Evolutionary conservation across 202 grass and related monocot species (phyloP), one percentile per base, ranked within the genome.

Genomic region (Musa balbisiana): DNA sequence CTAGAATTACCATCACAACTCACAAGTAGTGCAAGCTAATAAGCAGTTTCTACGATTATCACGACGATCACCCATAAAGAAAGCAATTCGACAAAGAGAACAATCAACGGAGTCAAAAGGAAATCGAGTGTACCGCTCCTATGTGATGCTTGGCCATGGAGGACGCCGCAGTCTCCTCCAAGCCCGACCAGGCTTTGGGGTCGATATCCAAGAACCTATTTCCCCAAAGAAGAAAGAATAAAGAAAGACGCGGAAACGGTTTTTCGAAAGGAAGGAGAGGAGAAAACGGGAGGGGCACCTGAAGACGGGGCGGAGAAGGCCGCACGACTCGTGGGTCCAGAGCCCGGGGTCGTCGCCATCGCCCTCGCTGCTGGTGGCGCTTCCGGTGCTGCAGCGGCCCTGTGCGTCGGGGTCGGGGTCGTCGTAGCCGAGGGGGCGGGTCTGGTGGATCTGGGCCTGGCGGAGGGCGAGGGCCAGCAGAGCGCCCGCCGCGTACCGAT

Each of bases 271-370:
- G 1, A n/a, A 69, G 50, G 20, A 56, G n/a, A 73, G 27, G 75
- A 80, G 53, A n/a, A 15, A 22, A 53, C n/a, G 65, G 60, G 49
- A 25, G 24, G 50, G 73, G 69, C 26, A 97, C 95, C 95, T 98
- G 87, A 98, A 98, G 78, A 94, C 85, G 79, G 95, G 95, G 75
- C 89, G 95, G 77, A 98, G 90, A 69, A 98, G 91, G 82, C 95
- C 84, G 69, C 87, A 89, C 55, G 91, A 98, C 49, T 94, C 91
- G 85, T 98, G 91, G 74, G 87, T 92, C 95, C 91, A 98, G 67
- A 94, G 83, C 52, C 64, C 80, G 19, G 82, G 26, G 54, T 75
- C 80, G 16, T 20, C 53, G 62, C 65, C 74, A 23, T 67, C 86
- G 60, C 78, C 78, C 80, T 11, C 25, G 73, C 76, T 49, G 82